Base-by-base conservation (phyloP, 805 yeast species). In the Ogataea angusta region DNA sequence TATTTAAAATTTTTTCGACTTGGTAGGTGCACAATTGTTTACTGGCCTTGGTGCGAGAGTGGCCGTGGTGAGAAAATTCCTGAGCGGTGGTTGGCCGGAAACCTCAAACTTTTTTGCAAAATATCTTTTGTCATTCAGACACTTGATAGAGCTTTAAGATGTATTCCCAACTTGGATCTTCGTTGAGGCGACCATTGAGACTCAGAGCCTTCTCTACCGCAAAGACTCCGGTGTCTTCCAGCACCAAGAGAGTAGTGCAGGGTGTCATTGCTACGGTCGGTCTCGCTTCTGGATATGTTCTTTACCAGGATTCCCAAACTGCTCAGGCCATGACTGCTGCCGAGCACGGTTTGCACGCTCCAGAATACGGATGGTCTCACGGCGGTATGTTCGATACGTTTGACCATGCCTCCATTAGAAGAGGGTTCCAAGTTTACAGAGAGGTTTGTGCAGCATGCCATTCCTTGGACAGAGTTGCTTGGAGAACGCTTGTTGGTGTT, bases 371-470 rank as follows among this genome's bases (percentile, higher is more conserved):
- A 42, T 93, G 98, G 98, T 76, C 96, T 31, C 98, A 91, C 70
- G 80, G 77, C 59, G 97, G 97, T 54, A 85, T 88, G 82, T 77
- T 89, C 55, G 82, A 81, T 56, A 75, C 95, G 40, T 90, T 88
- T 55, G 97, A 90, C 73, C 97, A 90, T 69, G 89, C 88, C 45
- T 82, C 95, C 41, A 86, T 93, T 62, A 86, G 99, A 77, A 89
- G 99, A 79, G 99, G 99, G 57, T 93, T 84, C 82, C 97, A 88
- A 67, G 99, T 93, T 47, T 93, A 93, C 78, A 83, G 89, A 69
- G 99, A 93, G 72, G 99, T 93, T 40, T 93, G 99, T 77, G 95
- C 99, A 47, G 93, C 98, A 42, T 93, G 99, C 71, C 99, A 93
- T 72, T 91, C 99, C 25, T 72, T 93, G 59, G 91, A 90, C 66